Percentiles rank a stretch among this genome's conserved stretches.
These are phyloP conservation scores for Chrysoporthe austroafricana DNA, from an alignment of 2,329 filamentous ascomycete genomes.

Conservation along the genomic window DNA sequence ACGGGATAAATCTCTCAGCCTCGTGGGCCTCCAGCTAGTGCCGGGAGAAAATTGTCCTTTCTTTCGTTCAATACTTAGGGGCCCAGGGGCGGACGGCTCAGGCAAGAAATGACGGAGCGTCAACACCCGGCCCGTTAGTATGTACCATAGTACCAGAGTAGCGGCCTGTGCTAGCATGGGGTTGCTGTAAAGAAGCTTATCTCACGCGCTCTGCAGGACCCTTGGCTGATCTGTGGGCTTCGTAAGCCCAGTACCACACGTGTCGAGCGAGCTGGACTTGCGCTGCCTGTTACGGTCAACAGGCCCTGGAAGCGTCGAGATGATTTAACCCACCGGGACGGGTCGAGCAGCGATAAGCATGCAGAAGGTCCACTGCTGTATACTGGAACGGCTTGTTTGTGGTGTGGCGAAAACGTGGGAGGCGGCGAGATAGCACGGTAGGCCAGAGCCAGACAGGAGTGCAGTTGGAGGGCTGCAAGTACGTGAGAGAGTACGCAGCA, in stretches of 20 bases:
- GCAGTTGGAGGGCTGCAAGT: neutral
- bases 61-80: too few relatives aligned
- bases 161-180: too few relatives aligned
- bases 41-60: too few relatives aligned
- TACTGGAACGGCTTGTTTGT: too few relatives aligned
- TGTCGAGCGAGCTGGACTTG: neutral
- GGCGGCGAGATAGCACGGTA: neutral
- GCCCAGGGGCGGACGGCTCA: neutral
- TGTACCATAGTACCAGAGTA: neutral
- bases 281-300: neutral
- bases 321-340: neutral
- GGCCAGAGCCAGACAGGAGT: neutral
- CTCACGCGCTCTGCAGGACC: neutral
- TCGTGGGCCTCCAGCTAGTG: neutral
- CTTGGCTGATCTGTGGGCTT: neutral
- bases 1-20: slow-evolving; percentile 1
- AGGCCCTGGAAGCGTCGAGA: neutral
- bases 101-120: neutral
- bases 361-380: neutral
- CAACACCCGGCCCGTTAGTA: neutral
- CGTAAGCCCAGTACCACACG: neutral
- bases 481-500: too few relatives aligned
- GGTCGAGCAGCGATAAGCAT: neutral
- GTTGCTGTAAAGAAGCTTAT: neutral
- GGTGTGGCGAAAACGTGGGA: neutral